Evolutionary conservation across 2,329 filamentous ascomycete genomes (phyloP), one percentile per base, ranked within the genome.

Genomic region (Scytalidium sp.): DNA sequence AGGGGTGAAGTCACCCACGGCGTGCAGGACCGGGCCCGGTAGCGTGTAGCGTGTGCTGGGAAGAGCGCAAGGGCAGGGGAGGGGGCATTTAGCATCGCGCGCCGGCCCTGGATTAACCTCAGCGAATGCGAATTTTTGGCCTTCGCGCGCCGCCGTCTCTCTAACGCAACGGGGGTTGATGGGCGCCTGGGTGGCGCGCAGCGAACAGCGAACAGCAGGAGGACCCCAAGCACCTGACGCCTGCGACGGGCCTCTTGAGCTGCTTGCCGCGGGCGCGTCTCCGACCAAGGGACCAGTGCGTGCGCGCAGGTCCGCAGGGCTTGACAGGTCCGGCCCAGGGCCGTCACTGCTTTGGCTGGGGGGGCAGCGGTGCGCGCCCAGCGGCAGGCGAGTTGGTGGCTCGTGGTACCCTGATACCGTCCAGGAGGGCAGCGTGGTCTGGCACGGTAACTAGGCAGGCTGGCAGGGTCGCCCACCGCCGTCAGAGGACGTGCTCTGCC

Each of bases 401-500:
- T n/a, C n/a, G n/a, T n/a, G n/a, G n/a, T n/a, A n/a, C n/a, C n/a
- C n/a, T n/a, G n/a, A n/a, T n/a, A n/a, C n/a, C n/a, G n/a, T n/a
- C n/a, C n/a, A n/a, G n/a, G n/a, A n/a, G n/a, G n/a, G n/a, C n/a
- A n/a, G n/a, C n/a, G n/a, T n/a, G n/a, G n/a, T n/a, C n/a, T n/a
- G n/a, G n/a, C n/a, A n/a, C n/a, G n/a, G n/a, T n/a, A n/a, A n/a
- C n/a, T n/a, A n/a, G 13, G 32, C 32, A 36, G 32, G 32, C 17
- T 10, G 32, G 5, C 32, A 15, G 32, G 32, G 32, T 36, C 32
- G 15, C 7, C 32, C 32, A 36, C 32, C 5, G 32, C 4, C 32
- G 32, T 36, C 11, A 19, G 20, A 42, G 49, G 53, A 40, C 49
- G 46, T 50, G 48, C 44, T 45, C 27, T 40, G 47, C 27, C 49